Evolutionary conservation across 2,329 filamentous ascomycete species (phyloP).

Genomic region (Myriosclerotinia duriaeana): DNA sequence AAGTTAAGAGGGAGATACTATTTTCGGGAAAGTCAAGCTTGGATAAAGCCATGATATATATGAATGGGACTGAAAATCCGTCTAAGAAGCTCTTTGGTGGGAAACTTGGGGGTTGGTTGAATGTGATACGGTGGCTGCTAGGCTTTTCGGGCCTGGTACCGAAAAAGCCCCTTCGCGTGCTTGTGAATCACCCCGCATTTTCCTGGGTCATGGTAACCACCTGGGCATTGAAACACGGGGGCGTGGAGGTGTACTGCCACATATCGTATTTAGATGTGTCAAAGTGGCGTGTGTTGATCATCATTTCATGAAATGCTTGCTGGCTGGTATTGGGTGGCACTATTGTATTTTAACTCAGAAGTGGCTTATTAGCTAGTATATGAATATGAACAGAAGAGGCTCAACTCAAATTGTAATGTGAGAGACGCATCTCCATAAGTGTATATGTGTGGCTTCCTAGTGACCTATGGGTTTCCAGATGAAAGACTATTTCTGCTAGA

Average conservation of each 20-base stretch:
- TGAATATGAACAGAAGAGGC: too few species aligned
- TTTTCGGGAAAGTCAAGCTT: slow-evolving; percentile 1
- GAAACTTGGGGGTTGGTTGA: neutral
- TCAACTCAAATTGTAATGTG: neutral
- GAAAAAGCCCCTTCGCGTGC: neutral
- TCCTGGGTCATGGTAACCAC: neutral
- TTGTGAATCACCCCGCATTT: slow-evolving; percentile 9
- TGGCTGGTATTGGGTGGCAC: neutral
- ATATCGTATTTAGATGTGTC: neutral
- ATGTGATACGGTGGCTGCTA: neutral
- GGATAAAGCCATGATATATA: slow-evolving; percentile 9
- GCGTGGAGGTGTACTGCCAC: neutral
- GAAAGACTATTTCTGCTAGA: too few species aligned
- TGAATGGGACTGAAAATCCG: neutral
- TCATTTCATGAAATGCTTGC: neutral
- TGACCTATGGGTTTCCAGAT: too few species aligned
- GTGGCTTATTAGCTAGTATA: neutral
- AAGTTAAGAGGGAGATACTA: too few species aligned
- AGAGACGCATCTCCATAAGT: neutral
- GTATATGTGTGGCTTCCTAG: too few species aligned
- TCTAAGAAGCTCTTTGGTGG: neutral
- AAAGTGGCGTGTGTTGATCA: neutral
- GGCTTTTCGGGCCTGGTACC: slow-evolving; percentile 14
- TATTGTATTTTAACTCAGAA: neutral
- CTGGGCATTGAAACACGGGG: neutral